Conservation (phyloP, 805 yeast genomes). For the Wickerhamiella spandovensis region DNA sequence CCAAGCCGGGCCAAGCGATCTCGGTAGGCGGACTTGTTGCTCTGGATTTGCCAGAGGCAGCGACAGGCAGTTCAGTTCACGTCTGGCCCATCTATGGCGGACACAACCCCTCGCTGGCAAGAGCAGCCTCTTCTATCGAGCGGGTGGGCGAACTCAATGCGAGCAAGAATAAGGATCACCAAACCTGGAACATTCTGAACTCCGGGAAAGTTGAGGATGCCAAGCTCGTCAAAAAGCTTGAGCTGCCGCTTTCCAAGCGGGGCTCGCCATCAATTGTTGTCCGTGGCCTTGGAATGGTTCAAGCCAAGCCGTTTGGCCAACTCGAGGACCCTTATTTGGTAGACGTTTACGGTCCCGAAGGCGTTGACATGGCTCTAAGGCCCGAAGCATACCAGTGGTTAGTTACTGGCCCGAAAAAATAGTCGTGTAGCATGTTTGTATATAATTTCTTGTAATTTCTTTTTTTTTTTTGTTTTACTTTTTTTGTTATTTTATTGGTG, state of each 20-base stretch:
- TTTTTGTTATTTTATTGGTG: no score
- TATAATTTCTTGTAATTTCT: no score
- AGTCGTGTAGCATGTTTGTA: no score
- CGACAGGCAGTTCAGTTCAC: slow-evolving; percentile 14
- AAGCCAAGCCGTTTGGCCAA: slow-evolving; percentile 21
- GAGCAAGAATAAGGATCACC: slow-evolving; percentile 11
- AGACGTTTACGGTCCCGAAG: slow-evolving; percentile 16
- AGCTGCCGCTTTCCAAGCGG: slow-evolving; percentile 11
- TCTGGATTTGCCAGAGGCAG: slow-evolving; percentile 16
- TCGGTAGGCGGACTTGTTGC: slow-evolving; percentile 25
- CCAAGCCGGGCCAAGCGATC: slow-evolving; percentile 22
- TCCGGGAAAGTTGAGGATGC: neutral
- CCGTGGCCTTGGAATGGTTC: slow-evolving; percentile 24
- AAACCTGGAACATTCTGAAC: slow-evolving; percentile 17
- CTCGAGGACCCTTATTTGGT: slow-evolving; percentile 18
- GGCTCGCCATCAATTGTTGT: slow-evolving; percentile 16
- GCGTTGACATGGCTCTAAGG: slow-evolving; percentile 18
- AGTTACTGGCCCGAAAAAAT: no score
- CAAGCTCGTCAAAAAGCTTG: slow-evolving; percentile 5
- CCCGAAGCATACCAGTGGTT: slow-evolving; percentile 4
- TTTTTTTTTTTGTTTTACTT: no score
- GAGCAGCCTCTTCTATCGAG: slow-evolving; percentile 16
- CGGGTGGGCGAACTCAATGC: slow-evolving; percentile 12
- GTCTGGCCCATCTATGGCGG: slow-evolving; percentile 22
- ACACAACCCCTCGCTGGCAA: slow-evolving; percentile 10